Percentiles rank a stretch among this genome's conserved stretches.
Conservation (phyloP, 2,329 filamentous ascomycete species). For the Amphichorda felina region DNA sequence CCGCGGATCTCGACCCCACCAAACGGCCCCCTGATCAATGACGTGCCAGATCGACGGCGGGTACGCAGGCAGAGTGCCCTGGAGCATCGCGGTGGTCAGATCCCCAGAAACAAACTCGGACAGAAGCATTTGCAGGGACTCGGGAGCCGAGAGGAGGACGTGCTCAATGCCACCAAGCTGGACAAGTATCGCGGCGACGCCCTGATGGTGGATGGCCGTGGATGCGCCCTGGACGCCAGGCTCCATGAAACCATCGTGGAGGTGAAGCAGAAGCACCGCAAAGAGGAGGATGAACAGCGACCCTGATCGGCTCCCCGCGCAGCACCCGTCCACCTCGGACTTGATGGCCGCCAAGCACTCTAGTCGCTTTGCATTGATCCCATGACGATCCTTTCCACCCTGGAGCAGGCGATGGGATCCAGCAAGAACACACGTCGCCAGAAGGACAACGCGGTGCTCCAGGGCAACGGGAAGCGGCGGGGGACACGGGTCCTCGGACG, state of each 20-base stretch:
- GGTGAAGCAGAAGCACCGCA: conserved; percentile 28
- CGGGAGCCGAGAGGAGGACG: conserved; percentile 11
- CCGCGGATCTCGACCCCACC: conserved; percentile 26
- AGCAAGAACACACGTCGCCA: conserved; percentile 17
- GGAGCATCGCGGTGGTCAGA: conserved; percentile 26
- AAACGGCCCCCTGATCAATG: conserved; percentile 24
- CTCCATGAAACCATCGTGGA: conserved; percentile 26
- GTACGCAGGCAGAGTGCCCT: conserved; percentile 23
- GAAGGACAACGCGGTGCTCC: conserved; percentile 18
- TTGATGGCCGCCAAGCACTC: conserved; percentile 19
- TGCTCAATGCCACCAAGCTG: conserved; percentile 15
- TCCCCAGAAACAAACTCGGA: conserved; percentile 31
- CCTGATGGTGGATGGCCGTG: conserved; percentile 20
- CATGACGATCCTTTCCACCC: conserved; percentile 15
- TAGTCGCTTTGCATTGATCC: conserved; percentile 11
- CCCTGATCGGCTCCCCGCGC: conserved; percentile 14
- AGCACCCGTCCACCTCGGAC: conserved; percentile 18
- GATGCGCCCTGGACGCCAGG: conserved; percentile 16
- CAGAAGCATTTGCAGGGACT: conserved; percentile 23
- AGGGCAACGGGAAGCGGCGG: conserved; percentile 16
- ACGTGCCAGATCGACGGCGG: conserved; percentile 22
- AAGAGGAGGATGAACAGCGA: conserved; percentile 19
- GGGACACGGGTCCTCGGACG: conserved; percentile 14
- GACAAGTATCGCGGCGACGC: conserved; percentile 22
- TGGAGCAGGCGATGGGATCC: conserved; percentile 18